Conservation (phyloP, 805 yeast species). For the Kregervanrija fluxuum region DNA sequence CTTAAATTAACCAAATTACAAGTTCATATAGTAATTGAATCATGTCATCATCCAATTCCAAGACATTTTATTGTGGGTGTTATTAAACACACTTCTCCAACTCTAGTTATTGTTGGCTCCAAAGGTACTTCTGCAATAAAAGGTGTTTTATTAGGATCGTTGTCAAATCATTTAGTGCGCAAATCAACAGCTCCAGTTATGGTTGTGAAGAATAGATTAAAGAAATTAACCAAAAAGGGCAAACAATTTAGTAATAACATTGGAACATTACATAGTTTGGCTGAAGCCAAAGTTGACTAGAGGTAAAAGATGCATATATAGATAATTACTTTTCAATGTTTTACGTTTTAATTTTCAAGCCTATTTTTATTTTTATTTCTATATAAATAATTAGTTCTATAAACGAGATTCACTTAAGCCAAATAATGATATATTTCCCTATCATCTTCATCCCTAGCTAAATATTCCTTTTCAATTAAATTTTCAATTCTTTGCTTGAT, state of each 20-base stretch:
- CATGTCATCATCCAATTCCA: slow-evolving; percentile 70
- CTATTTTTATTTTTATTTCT: neutral
- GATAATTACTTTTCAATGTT: neutral
- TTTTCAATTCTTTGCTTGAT: slow-evolving; percentile 71
- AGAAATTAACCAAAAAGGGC: slow-evolving; percentile 53
- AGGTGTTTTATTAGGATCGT: slow-evolving; percentile 67
- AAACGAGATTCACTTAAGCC: slow-evolving; percentile 29
- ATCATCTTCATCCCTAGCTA: slow-evolving; percentile 62
- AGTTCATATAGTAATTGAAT: slow-evolving; percentile 66
- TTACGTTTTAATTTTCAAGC: neutral
- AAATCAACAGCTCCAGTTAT: slow-evolving; percentile 69
- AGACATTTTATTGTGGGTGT: slow-evolving; percentile 63
- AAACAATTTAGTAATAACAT: slow-evolving; percentile 50
- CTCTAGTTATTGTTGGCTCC: slow-evolving; percentile 69
- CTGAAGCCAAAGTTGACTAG: slow-evolving; percentile 35
- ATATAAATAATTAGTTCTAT: neutral
- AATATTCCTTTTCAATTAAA: slow-evolving; percentile 72
- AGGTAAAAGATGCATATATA: neutral
- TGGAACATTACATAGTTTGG: slow-evolving; percentile 38
- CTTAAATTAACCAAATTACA: slow-evolving; percentile 62
- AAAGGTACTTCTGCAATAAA: slow-evolving; percentile 65
- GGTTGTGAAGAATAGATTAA: slow-evolving; percentile 70
- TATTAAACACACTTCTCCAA: slow-evolving; percentile 65
- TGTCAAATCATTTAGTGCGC: slow-evolving; percentile 66
- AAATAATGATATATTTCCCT: slow-evolving; percentile 57